Percentiles rank a stretch among this genome's conserved stretches.
Evolutionary conservation across 1,284 basidiomycete species (phyloP).

Genomic region (Pascua sp.): DNA sequence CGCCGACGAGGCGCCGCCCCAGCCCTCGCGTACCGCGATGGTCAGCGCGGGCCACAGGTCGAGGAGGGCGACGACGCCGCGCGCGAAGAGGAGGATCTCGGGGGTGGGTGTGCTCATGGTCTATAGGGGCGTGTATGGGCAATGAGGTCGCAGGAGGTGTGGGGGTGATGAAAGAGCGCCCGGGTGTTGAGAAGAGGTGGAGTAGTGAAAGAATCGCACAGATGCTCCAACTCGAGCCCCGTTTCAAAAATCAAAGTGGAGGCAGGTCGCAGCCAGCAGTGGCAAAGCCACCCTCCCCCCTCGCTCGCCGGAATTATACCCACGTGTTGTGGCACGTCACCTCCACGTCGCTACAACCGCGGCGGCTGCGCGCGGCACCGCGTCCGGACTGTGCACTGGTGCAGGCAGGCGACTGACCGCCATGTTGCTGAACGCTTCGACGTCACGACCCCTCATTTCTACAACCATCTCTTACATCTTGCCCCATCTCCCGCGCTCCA

Average conservation of each 20-base stretch:
- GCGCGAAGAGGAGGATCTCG: slow-evolving; percentile 63
- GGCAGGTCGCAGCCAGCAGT: background rate
- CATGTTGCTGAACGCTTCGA: background rate
- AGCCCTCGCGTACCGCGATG: slow-evolving; percentile 72
- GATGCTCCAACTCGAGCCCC: background rate
- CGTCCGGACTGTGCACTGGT: no score
- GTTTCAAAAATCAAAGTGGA: slow-evolving; percentile 5
- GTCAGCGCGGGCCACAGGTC: slow-evolving; percentile 76
- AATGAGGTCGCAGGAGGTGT: background rate
- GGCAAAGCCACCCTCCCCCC: no score
- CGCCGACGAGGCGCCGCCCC: slow-evolving; percentile 71
- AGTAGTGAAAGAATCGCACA: no score
- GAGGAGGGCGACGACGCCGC: slow-evolving; percentile 73
- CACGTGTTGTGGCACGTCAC: no score
- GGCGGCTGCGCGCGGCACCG: no score
- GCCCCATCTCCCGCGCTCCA: background rate
- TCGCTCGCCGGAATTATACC: no score
- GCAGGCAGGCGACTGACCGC: no score
- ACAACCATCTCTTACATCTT: background rate
- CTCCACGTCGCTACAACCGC: no score
- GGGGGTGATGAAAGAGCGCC: background rate
- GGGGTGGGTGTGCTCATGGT: slow-evolving; percentile 8
- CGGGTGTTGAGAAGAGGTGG: background rate
- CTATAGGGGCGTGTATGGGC: background rate
- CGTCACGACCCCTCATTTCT: background rate